These are phyloP conservation scores for Isoetes taiwanensis DNA, from an alignment of 75 land plant genomes.

Conservation along the genomic window DNA sequence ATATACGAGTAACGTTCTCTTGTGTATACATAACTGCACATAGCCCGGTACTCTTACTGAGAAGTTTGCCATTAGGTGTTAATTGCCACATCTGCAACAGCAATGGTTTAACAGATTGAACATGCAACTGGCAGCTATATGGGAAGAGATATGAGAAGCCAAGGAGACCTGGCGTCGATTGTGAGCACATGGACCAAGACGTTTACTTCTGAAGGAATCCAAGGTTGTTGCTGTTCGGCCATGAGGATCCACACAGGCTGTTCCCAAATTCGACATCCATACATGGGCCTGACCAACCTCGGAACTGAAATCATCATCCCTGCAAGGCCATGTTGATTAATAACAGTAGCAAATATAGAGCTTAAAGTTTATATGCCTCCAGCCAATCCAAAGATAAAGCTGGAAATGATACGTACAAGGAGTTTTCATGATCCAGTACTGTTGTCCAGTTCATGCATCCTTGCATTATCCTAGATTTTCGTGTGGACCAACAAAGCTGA, in stretches of 20 bases:
- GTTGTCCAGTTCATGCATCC: conserved; percentile 1
- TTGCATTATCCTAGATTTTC: not conserved
- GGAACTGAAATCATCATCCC: not conserved
- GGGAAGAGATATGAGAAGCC: not conserved
- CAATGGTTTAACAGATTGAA: not conserved
- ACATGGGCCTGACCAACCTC: not conserved
- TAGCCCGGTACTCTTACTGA: not conserved
- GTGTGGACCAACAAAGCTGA: not conserved
- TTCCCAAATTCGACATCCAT: not conserved
- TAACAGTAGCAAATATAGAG: not conserved
- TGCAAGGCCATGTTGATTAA: not conserved
- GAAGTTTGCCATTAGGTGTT: not conserved
- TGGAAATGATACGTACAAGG: not conserved
- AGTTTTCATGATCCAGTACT: not conserved
- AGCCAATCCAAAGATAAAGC: not conserved
- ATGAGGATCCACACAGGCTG: not conserved
- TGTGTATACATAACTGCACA: conserved; percentile 4
- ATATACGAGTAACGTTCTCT: not conserved
- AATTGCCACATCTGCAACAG: not conserved
- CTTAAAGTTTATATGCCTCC: not conserved
- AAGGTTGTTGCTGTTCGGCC: no score
- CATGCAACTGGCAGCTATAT: not conserved
- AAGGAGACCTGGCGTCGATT: not conserved
- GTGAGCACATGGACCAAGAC: not conserved
- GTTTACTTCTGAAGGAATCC: not conserved